Evolutionary conservation across 345 rosid species (phyloP), one percentile per base, ranked within the genome.

Genomic region (Eucalyptus victrix): DNA sequence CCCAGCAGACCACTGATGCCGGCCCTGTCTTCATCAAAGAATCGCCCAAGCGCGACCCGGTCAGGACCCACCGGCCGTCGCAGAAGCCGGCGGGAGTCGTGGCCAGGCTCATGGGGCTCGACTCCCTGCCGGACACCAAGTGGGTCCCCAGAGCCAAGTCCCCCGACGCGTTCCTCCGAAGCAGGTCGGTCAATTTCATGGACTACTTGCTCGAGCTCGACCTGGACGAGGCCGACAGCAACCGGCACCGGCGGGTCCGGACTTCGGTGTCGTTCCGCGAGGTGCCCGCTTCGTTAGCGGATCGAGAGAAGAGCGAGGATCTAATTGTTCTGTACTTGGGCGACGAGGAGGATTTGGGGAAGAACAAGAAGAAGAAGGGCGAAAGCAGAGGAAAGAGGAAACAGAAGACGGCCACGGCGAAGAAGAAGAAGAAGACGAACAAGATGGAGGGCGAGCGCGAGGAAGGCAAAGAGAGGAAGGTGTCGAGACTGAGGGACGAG

Each of bases 121-220:
- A 95, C 11, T 94, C 98, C 0, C 87, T 94, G 91, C 98, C 97
- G 14, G 94, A 85, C 86, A 87, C 93, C 83, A 91, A 89, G 87
- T 91, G 91, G 92, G 88, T 91, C 54, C 93, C 94, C 6, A 91
- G 91, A 86, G 88, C 92, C 34, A 92, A 90, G 69, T 53, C 89
- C 51, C 93, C 95, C 15, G 93, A 94, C 12, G 88, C 92, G 19
- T 96, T 97, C 42, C 49, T 94, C 5, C 91, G 99, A 72, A 96
- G 98, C 89, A 92, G 95, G 94, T 97, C 99, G 26, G 99, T 95
- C 90, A 97, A 96, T 89, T 97, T 97, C 92, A 92, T 96, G 97
- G 99, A 97, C 89, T 96, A 96, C 85, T 88, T 96, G 89, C 88
- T 94, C 87, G 91, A 94, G 87, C 88, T 90, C 37, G 92, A 95